phyloP scores from a whole-genome alignment of 2,329 filamentous ascomycete species.

The Aspergillus vadensis region DNA sequence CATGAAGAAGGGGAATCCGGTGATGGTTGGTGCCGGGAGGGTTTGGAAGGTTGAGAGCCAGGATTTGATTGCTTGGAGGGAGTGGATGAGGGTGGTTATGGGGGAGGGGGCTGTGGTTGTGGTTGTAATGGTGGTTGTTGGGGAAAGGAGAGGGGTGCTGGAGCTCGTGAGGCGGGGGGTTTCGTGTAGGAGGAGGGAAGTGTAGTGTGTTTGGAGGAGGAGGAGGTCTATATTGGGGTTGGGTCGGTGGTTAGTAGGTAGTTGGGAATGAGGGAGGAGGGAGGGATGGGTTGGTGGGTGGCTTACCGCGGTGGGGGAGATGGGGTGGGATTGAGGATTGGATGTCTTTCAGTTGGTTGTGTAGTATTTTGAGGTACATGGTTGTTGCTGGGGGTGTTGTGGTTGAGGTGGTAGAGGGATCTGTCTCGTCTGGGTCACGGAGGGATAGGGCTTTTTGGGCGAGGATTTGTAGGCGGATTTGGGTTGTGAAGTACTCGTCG shows the following conservation, averaged over 20 bases:
- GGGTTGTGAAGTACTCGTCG: background rate
- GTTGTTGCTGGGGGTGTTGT: background rate
- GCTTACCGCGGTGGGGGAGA: background rate
- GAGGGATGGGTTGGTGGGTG: background rate
- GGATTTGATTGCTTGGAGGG: background rate
- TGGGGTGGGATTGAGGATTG: background rate
- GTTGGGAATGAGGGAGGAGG: no score
- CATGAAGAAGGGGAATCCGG: background rate
- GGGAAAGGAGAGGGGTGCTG: background rate
- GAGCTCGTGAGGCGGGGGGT: background rate
- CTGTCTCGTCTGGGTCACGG: background rate
- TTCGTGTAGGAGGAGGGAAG: background rate
- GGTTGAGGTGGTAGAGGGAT: background rate
- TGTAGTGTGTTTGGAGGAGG: background rate
- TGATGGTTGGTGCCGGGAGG: background rate
- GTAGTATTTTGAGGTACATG: background rate
- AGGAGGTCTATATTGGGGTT: background rate
- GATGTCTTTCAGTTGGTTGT: background rate
- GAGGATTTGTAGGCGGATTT: background rate
- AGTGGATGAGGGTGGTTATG: background rate
- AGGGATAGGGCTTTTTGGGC: background rate
- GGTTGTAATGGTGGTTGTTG: background rate
- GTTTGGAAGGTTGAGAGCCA: background rate
- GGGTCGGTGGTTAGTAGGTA: no score
- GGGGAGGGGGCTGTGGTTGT: no score